A percentile compares a stretch with the other conserved stretches of the same genome.
Evolutionary conservation across 345 rosid genomes (phyloP).

Genomic region (Kandelia obovata): DNA sequence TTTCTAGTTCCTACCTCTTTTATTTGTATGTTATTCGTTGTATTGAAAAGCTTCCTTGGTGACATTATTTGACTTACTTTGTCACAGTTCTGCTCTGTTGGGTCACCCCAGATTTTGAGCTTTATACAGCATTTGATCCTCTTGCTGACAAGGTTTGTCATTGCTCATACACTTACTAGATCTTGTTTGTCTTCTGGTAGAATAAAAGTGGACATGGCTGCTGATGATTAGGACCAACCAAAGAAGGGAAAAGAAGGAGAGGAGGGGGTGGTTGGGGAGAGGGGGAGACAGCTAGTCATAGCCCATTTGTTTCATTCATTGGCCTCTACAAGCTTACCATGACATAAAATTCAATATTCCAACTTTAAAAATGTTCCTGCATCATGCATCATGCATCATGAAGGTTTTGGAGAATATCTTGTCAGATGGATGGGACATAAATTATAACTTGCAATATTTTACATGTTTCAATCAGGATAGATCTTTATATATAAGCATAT

Average conservation of each 20-base stretch:
- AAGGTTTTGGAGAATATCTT: neutral
- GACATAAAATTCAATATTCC: too few relatives aligned
- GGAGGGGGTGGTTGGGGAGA: too few relatives aligned
- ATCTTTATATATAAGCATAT: too few relatives aligned
- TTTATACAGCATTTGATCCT: slow-evolving; percentile 96
- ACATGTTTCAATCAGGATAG: neutral
- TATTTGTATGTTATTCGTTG: too few relatives aligned
- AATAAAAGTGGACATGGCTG: too few relatives aligned
- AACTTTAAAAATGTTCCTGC: neutral
- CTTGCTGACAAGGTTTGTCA: slow-evolving; percentile 83
- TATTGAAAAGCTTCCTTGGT: neutral
- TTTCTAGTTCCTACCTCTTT: neutral
- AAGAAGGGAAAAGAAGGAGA: too few relatives aligned
- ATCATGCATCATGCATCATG: too few relatives aligned
- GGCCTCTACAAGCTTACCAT: neutral
- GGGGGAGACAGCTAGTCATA: neutral
- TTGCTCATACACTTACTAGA: neutral
- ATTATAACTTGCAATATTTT: neutral
- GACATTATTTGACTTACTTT: slow-evolving; percentile 6
- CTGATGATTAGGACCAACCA: too few relatives aligned
- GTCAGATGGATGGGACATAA: neutral
- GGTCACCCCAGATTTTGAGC: slow-evolving; percentile 95
- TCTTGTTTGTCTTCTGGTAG: neutral
- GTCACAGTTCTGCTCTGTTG: slow-evolving; percentile 87
- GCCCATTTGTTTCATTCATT: neutral